A percentile compares a stretch with the other conserved stretches of the same genome.
Evolutionary conservation across 106 monocot species (phyloP).

Genomic region (Ottelia alismoides): DNA sequence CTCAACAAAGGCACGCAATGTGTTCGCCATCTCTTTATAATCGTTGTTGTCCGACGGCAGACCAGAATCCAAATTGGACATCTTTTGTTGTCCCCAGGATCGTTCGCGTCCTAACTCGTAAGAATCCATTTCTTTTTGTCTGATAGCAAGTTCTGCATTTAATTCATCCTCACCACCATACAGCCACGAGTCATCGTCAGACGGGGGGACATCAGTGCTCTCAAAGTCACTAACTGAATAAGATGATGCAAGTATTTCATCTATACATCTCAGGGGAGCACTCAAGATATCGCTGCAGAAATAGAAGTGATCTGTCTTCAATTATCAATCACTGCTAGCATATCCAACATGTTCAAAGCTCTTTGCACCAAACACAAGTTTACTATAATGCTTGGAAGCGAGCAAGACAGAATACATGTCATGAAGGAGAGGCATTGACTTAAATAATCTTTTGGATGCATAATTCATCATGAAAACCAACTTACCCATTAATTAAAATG

Average conservation of each 20-base stretch:
- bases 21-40: constrained; percentile 60
- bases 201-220: constrained; percentile 34
- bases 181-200: constrained; percentile 90
- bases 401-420: too few relatives aligned
- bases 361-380: too few relatives aligned
- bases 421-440: too few relatives aligned
- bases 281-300: constrained; percentile 54
- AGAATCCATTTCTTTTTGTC: constrained; percentile 76
- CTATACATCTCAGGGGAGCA: constrained; percentile 71
- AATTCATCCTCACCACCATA: constrained; percentile 88
- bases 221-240: constrained; percentile 47
- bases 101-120: constrained; percentile 38
- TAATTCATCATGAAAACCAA: too few relatives aligned
- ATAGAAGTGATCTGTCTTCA: too few relatives aligned
- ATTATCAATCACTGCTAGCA: too few relatives aligned
- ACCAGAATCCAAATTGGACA: constrained; percentile 3
- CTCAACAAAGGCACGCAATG: constrained; percentile 77
- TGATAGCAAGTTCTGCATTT: constrained; percentile 55
- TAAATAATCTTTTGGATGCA: too few relatives aligned
- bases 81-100: constrained; percentile 6
- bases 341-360: too few relatives aligned
- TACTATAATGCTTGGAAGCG: too few relatives aligned
- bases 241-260: constrained; percentile 65
- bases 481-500: too few relatives aligned
- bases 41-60: constrained; percentile 35